Percentiles rank a stretch among this genome's conserved stretches.
phyloP scores from a whole-genome alignment of 371 early-diverging fungal genomes.

The Haplosporangium sp. region DNA sequence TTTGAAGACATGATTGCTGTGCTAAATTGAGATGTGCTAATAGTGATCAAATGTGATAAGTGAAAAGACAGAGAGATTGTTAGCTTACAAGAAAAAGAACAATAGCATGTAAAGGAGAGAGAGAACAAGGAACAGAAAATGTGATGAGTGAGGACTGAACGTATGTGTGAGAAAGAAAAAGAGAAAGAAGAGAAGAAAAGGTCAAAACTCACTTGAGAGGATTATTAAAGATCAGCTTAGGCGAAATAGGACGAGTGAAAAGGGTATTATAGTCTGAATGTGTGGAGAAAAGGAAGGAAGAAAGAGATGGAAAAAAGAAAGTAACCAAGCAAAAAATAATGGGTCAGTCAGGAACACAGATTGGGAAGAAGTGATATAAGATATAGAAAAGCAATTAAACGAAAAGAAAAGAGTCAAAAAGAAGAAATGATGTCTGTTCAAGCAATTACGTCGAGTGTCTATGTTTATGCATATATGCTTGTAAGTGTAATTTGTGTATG shows the following conservation, averaged over 20 bases:
- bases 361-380: constrained; percentile 27
- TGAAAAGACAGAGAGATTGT: not conserved
- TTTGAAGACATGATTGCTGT: constrained; percentile 12
- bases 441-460: not conserved
- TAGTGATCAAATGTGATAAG: not conserved
- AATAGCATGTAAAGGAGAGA: not conserved
- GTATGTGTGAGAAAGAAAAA: not conserved
- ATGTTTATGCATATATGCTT: not conserved
- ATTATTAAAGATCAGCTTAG: not conserved
- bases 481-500: not conserved
- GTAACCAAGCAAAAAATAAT: constrained; percentile 4
- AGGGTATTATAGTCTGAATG: constrained; percentile 4
- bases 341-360: constrained; percentile 42
- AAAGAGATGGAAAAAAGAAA: constrained; percentile 2
- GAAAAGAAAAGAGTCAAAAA: not conserved
- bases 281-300: not conserved
- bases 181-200: not conserved
- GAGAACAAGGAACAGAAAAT: constrained; percentile 5
- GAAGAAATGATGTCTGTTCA: not conserved
- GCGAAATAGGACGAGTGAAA: too few relatives aligned
- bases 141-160: not conserved
- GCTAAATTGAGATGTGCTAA: not conserved
- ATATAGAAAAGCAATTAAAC: not conserved
- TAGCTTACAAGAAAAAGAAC: not conserved
- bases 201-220: not conserved